Conservation (phyloP, 169 alveolate genomes). For the Cardiosporidium cionae region DNA sequence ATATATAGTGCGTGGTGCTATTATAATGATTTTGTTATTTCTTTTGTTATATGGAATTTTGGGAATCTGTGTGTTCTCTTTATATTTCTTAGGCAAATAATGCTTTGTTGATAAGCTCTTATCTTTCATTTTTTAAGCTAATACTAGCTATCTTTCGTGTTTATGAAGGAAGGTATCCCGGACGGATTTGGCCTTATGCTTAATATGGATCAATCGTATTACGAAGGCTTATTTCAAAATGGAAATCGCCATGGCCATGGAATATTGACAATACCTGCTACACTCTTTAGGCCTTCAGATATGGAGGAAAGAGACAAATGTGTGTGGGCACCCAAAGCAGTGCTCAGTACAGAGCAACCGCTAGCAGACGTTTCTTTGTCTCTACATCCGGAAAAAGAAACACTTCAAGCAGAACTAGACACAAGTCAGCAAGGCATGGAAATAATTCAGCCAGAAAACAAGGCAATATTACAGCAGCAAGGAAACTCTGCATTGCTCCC, state of each 20-base stretch:
- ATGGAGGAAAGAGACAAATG: not conserved
- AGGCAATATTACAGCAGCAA: not conserved
- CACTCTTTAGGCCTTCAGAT: not conserved
- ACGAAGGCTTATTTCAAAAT: conserved; percentile 22
- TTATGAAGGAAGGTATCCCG: conserved; percentile 16
- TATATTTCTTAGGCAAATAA: not conserved
- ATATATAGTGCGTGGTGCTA: not conserved
- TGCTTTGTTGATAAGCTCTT: not conserved
- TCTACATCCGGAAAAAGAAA: not conserved
- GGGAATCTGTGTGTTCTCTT: not conserved
- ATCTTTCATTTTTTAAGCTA: not conserved
- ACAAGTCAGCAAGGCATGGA: not conserved
- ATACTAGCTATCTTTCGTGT: not conserved
- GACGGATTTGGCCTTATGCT: conserved; percentile 25
- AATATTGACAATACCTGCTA: conserved; percentile 6
- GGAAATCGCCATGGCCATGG: conserved; percentile 34
- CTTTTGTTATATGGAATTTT: too few relatives aligned
- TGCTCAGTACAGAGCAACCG: not conserved
- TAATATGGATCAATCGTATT: conserved; percentile 1
- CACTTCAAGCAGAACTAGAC: too few relatives aligned
- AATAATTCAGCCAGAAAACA: not conserved
- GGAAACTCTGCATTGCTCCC: too few relatives aligned
- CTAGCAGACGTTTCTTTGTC: not conserved
- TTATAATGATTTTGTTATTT: too few relatives aligned
- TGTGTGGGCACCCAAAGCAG: not conserved